phyloP scores from a whole-genome alignment of 2,329 filamentous ascomycete genomes.

The Hypomyces perniciosus region DNA sequence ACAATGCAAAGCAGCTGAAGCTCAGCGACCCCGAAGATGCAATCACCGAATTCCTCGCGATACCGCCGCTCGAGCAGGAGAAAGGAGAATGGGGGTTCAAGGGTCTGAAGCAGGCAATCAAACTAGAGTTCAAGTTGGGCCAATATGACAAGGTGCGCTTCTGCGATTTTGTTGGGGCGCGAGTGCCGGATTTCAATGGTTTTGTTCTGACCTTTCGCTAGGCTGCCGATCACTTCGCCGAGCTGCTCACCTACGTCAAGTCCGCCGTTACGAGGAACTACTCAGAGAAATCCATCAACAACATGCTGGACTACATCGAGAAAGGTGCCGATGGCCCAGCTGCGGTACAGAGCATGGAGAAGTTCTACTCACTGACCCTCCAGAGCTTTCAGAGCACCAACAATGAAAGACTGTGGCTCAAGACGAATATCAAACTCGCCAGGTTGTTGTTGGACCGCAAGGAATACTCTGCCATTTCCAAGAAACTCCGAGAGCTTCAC shows the following conservation, averaged over 20 bases:
- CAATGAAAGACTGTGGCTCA: constrained; percentile 94
- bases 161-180: background rate
- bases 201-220: constrained; percentile 33
- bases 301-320: constrained; percentile 97
- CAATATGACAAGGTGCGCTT: constrained; percentile 67
- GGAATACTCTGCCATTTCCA: constrained; percentile 72
- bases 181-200: background rate
- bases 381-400: constrained; percentile 95
- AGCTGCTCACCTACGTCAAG: constrained; percentile 95
- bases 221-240: constrained; percentile 87
- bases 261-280: constrained; percentile 96
- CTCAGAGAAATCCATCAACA: constrained; percentile 98
- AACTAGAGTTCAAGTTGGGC: constrained; percentile 90
- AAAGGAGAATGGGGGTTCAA: constrained; percentile 99
- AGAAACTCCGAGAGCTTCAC: constrained; percentile 84
- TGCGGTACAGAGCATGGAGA: constrained; percentile 75
- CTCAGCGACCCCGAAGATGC: constrained; percentile 78
- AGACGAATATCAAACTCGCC: constrained; percentile 95
- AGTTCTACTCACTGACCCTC: constrained; percentile 90
- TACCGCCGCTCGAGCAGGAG: constrained; percentile 76
- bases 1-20: constrained; percentile 98
- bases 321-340: constrained; percentile 70
- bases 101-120: constrained; percentile 94
- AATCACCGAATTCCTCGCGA: constrained; percentile 84
- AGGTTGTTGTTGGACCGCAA: constrained; percentile 88